A percentile compares a stretch with the other conserved stretches of the same genome.
Conservation (phyloP, 768 basidiomycete genomes). For the Boletus tylopilopsis region DNA sequence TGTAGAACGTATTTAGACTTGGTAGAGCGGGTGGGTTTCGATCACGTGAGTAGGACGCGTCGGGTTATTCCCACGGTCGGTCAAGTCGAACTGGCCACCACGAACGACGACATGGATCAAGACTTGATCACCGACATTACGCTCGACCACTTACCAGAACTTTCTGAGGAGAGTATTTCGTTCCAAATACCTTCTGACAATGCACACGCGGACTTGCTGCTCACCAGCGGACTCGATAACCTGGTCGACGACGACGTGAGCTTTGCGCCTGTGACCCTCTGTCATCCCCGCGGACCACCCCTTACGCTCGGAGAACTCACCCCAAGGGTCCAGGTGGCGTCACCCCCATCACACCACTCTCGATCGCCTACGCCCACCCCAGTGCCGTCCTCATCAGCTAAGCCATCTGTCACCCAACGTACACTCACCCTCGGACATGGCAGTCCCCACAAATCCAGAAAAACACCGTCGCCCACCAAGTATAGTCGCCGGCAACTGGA, state of each 20-base stretch:
- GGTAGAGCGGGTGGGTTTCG: neutral
- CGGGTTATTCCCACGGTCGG: conserved; percentile 21
- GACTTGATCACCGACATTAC: conserved; percentile 40
- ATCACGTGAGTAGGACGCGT: conserved; percentile 32
- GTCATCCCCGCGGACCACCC: conserved; percentile 26
- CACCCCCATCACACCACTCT: conserved; percentile 1
- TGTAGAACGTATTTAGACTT: neutral
- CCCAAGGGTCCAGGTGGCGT: conserved; percentile 30
- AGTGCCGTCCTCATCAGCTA: conserved; percentile 11
- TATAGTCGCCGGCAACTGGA: neutral
- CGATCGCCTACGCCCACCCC: conserved; percentile 10
- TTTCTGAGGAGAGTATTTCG: conserved; percentile 40
- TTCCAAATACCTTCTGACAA: conserved; percentile 49
- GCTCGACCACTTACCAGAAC: conserved; percentile 51
- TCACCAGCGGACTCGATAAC: conserved; percentile 36
- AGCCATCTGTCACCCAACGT: conserved; percentile 8
- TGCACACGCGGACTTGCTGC: conserved; percentile 30
- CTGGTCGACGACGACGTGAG: conserved; percentile 36
- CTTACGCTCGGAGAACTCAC: conserved; percentile 41
- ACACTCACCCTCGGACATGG: conserved; percentile 11
- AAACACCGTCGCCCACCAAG: conserved; percentile 1
- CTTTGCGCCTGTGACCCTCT: conserved; percentile 31
- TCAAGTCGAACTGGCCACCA: conserved; percentile 8
- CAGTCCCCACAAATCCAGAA: conserved; percentile 14
- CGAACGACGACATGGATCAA: conserved; percentile 13